These are phyloP conservation scores for Graphilbum sp. DNA, from an alignment of 2,329 filamentous ascomycete genomes.

Conservation along the genomic window DNA sequence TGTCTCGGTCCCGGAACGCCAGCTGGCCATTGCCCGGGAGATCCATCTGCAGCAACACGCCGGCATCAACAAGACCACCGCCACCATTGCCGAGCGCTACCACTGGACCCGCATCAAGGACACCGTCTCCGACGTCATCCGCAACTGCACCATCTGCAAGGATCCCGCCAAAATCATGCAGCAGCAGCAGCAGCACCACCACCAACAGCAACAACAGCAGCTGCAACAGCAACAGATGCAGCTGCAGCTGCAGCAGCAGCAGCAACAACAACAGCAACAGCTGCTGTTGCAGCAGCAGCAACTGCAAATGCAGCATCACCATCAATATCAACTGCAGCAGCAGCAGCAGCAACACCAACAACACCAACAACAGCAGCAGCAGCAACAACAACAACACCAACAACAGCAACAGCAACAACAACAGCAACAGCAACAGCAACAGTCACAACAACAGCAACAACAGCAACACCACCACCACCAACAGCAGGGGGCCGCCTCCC, in stretches of 20 bases:
- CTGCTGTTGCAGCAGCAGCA: background rate
- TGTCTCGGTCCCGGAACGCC: slow-evolving; percentile 71
- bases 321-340: background rate
- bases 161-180: slow-evolving; percentile 47
- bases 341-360: background rate
- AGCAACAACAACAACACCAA: background rate
- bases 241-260: background rate
- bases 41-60: slow-evolving; percentile 65
- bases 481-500: too few species aligned
- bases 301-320: background rate
- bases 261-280: background rate
- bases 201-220: background rate
- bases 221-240: slow-evolving; percentile 3
- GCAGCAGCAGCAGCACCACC: background rate
- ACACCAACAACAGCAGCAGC: background rate
- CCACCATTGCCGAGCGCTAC: slow-evolving; percentile 80
- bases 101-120: slow-evolving; percentile 98
- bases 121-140: slow-evolving; percentile 87
- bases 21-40: slow-evolving; percentile 74
- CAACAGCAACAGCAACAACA: background rate
- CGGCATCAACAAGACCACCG: slow-evolving; percentile 96
- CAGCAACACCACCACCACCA: background rate
- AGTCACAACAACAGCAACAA: background rate
- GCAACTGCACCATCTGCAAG: slow-evolving; percentile 81
- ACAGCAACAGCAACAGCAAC: background rate